These are phyloP conservation scores for Thelonectria rubi DNA, from an alignment of 2,329 filamentous ascomycete species.

Conservation along the genomic window DNA sequence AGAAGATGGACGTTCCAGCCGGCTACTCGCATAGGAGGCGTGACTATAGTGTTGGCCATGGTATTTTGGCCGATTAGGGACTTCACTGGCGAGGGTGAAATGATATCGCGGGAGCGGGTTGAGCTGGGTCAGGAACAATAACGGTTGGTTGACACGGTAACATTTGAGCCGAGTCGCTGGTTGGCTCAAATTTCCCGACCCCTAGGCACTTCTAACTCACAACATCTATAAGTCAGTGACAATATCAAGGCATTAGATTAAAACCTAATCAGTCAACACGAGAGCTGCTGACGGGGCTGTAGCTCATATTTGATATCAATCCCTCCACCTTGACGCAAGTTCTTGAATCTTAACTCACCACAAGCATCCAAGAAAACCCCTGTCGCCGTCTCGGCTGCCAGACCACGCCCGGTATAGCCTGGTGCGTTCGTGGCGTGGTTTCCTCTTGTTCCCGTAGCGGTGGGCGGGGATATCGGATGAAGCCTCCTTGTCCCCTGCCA, in stretches of 20 bases:
- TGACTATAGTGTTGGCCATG: not conserved
- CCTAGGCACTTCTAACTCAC: no score
- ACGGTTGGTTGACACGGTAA: no score
- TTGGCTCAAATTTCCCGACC: no score
- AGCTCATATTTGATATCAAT: not conserved
- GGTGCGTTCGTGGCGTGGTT: constrained; percentile 17
- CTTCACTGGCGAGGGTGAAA: no score
- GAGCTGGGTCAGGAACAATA: no score
- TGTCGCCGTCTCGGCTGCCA: constrained; percentile 8
- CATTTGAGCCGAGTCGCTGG: no score
- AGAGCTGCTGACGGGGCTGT: not conserved
- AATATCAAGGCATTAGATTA: no score
- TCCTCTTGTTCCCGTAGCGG: not conserved
- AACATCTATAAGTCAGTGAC: no score
- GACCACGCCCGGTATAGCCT: constrained; percentile 9
- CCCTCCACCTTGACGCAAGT: not conserved
- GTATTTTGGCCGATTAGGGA: no score
- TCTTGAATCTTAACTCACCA: not conserved
- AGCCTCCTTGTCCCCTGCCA: not conserved
- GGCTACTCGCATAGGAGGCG: constrained; percentile 18
- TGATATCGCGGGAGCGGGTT: no score
- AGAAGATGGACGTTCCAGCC: constrained; percentile 26
- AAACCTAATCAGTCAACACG: no score
- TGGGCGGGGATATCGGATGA: not conserved
- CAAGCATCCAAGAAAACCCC: not conserved